A percentile compares a stretch with the other conserved stretches of the same genome.
These are phyloP conservation scores for Xerocomus spinulosus DNA, from an alignment of 768 basidiomycete species.

Conservation along the genomic window DNA sequence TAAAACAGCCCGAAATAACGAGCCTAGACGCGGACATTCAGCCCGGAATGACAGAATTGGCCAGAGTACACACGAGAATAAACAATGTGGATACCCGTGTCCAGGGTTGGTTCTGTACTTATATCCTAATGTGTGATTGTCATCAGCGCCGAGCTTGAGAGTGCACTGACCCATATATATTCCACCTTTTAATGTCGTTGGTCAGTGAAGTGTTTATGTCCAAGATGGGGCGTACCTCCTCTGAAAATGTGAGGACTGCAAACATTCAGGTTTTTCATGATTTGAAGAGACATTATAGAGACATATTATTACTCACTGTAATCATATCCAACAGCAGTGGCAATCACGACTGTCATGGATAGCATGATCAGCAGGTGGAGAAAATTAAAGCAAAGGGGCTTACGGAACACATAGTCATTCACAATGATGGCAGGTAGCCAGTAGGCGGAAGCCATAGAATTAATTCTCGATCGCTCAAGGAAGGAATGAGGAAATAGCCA, in stretches of 20 bases:
- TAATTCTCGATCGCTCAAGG: too few relatives aligned
- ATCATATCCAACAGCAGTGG: neutral
- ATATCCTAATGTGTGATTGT: neutral
- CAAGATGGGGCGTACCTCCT: neutral
- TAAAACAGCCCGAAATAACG: neutral
- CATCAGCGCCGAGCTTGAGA: too few relatives aligned
- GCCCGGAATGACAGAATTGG: neutral
- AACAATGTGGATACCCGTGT: neutral
- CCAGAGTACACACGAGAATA: neutral
- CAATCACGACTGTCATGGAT: neutral
- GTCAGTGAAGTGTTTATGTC: neutral
- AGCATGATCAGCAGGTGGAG: too few relatives aligned
- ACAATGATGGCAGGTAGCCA: too few relatives aligned
- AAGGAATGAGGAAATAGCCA: too few relatives aligned
- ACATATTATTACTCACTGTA: neutral
- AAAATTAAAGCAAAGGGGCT: too few relatives aligned
- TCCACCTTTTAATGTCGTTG: neutral
- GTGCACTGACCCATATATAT: neutral
- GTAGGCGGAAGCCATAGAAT: too few relatives aligned
- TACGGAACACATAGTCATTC: too few relatives aligned
- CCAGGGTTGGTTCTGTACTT: neutral
- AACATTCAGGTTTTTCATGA: neutral
- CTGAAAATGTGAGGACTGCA: neutral
- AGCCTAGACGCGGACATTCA: too few relatives aligned
- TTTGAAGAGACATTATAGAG: neutral